phyloP scores from a whole-genome alignment of 768 basidiomycete species.

The Rubroboletus pulcherrimus region DNA sequence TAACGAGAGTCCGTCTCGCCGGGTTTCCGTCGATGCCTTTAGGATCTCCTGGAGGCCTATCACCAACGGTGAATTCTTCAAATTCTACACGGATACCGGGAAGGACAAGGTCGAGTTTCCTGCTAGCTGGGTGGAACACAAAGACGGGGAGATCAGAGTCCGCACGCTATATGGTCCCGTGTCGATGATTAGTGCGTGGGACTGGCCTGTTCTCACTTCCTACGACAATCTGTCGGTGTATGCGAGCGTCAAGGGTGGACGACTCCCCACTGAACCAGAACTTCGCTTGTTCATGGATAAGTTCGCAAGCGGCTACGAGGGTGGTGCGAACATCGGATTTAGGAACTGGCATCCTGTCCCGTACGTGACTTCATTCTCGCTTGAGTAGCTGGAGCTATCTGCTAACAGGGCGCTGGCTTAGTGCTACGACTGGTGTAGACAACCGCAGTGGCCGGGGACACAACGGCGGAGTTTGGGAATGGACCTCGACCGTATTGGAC shows the following conservation, averaged over 20 bases:
- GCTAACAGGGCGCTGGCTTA: slow-evolving; percentile 23
- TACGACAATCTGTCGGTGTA: slow-evolving; percentile 77
- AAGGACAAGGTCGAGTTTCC: slow-evolving; percentile 39
- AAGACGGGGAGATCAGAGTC: slow-evolving; percentile 42
- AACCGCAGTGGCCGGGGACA: slow-evolving; percentile 55
- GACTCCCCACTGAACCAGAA: slow-evolving; percentile 89
- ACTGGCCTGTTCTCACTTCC: slow-evolving; percentile 85
- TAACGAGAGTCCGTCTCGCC: slow-evolving; percentile 75
- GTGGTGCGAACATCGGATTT: slow-evolving; percentile 81
- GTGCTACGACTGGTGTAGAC: slow-evolving; percentile 64
- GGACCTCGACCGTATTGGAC: slow-evolving; percentile 83
- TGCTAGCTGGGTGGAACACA: slow-evolving; percentile 23
- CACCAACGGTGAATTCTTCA: slow-evolving; percentile 82
- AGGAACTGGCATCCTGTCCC: slow-evolving; percentile 92
- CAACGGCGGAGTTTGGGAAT: slow-evolving; percentile 98
- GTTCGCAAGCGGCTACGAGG: slow-evolving; percentile 70
- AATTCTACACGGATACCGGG: slow-evolving; percentile 50
- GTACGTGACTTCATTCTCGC: slow-evolving; percentile 43
- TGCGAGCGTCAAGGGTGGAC: slow-evolving; percentile 84
- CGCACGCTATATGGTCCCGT: slow-evolving; percentile 88
- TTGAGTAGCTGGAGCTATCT: background rate
- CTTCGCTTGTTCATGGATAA: slow-evolving; percentile 74
- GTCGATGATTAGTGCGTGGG: slow-evolving; percentile 63
- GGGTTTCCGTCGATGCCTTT: slow-evolving; percentile 63
- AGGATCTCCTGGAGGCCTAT: slow-evolving; percentile 81